Evolutionary conservation across 257 asterid genomes (phyloP), one percentile per base, ranked within the genome.

Genomic region (Nemophila menziesii): DNA sequence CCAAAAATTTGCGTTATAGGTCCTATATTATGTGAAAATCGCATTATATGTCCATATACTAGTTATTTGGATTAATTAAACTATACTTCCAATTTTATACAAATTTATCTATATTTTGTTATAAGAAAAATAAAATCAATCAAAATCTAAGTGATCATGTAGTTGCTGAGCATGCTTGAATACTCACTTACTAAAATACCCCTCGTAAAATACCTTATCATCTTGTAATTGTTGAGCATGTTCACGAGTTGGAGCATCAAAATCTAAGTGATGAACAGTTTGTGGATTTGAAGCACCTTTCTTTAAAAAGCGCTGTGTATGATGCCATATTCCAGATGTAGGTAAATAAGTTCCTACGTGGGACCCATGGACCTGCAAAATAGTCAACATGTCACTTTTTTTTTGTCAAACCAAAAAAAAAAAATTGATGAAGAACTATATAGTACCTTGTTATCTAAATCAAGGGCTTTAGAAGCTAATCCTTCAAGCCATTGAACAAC

Each of bases 231-330:
- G 94, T 41, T 81, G 98, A 48, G 83, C 73, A 56, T 74, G 81
- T 69, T 90, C 98, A 20, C 98, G 93, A 8, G 98, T 90, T 45
- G 98, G 89, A 48, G 98, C 98, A 79, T 90, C 98, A 71, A 90
- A 90, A 71, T 90, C 98, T 78, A 90, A 75, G 82, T 90, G 98
- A 52, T 77, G 87, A 54, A 90, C 73, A n/a, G 70, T 78, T 67
- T 68, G 79, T 57, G 69, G 63, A 67, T 74, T 72, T 47, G 87
- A 67, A 43, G 58, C 71, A 54, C 94, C 93, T 56, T 71, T 67
- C 80, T 70, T 71, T 34, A 90, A 76, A 56, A 72, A 66, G 16
- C 94, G 74, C 51, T 90, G 98, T 24, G 98, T 90, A 50, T 90
- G 84, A 69, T 75, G 85, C 98, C 98, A 90, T 65, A 90, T 63